Base-by-base conservation (phyloP, 2,329 filamentous ascomycete species). In the Aspergillus thermomutatus region DNA sequence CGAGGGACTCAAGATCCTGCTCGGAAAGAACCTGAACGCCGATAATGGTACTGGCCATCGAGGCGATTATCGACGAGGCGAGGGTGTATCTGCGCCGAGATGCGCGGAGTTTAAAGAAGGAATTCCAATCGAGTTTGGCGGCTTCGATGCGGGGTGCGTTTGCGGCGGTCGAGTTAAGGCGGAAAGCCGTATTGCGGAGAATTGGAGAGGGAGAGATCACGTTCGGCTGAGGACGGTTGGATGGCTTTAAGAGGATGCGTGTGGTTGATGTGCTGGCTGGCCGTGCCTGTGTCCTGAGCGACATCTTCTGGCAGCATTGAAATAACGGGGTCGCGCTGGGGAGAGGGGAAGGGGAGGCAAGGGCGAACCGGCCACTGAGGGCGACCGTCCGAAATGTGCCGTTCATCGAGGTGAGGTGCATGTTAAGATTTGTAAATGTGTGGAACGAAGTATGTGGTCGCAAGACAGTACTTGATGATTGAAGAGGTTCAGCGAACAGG, bases 21-120 rank as follows among this genome's bases (percentile, higher is more conserved):
- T 84, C 83, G 3, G 88, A 85, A 48, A 96, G 82, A 34, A 90
- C 70, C 63, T 76, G 71, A 6, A 77, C 68, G 5, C 76, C 77
- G 8, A 68, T 60, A 2, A 82, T 79, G 1, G 90, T 88, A 57
- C 84, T 85, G 11, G 80, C 77, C 5, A 87, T 62, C 45, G 87
- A 87, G 34, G 84, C 85, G 34, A 85, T 72, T 52, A 91, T 80
- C 49, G 90, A 93, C 62, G 91, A 92, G 50, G 83, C 83, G 40
- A 96, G 83, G 72, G 93, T 91, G 79, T 92, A 89, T 67, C 90
- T 86, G 59, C 93, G 88, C 55, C 93, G 90, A 58, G 87, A 89
- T 67, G 91, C 89, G 69, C 93, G 91, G 58, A 97, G 87, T 72
- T 86, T 85, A 81, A 97, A 96, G 81, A 96, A 97, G 52, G 86